Conservation (phyloP, 345 rosid genomes). For the Cardamine chenopodiifolia region DNA sequence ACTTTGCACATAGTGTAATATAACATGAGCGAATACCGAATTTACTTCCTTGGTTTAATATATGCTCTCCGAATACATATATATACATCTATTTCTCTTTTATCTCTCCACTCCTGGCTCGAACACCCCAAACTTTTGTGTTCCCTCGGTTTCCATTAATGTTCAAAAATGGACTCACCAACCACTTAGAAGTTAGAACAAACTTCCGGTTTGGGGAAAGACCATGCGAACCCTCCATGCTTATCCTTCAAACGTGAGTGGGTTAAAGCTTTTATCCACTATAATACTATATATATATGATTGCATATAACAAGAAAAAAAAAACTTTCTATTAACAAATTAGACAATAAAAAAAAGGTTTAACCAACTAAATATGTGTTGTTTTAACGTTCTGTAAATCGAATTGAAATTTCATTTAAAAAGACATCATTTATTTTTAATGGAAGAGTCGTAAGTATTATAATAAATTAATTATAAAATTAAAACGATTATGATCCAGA, state of each 20-base stretch:
- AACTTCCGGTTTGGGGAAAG: not conserved
- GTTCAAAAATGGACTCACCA: conserved; percentile 2
- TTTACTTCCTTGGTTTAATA: not conserved
- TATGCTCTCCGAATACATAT: not conserved
- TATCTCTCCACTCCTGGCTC: not conserved
- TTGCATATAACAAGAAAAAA: not conserved
- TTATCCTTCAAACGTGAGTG: not conserved
- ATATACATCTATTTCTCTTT: not conserved
- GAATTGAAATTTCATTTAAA: not conserved
- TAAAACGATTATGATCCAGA: not conserved
- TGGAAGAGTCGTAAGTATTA: not conserved
- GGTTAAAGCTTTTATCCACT: not conserved
- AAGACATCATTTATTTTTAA: not conserved
- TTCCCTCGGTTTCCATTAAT: not conserved
- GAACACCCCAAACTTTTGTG: not conserved
- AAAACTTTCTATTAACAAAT: not conserved
- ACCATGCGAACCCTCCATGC: not conserved
- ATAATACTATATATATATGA: not conserved
- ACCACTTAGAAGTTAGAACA: not conserved
- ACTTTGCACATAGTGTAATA: too few species aligned
- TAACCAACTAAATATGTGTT: not conserved
- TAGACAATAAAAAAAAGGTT: not conserved
- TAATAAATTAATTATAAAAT: not conserved
- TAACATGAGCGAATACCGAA: too few species aligned
- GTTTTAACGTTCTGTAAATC: not conserved